Evolutionary conservation across 495 filamentous ascomycete genomes (phyloP).

Genomic region (Melanomma pulvis-pyrius): DNA sequence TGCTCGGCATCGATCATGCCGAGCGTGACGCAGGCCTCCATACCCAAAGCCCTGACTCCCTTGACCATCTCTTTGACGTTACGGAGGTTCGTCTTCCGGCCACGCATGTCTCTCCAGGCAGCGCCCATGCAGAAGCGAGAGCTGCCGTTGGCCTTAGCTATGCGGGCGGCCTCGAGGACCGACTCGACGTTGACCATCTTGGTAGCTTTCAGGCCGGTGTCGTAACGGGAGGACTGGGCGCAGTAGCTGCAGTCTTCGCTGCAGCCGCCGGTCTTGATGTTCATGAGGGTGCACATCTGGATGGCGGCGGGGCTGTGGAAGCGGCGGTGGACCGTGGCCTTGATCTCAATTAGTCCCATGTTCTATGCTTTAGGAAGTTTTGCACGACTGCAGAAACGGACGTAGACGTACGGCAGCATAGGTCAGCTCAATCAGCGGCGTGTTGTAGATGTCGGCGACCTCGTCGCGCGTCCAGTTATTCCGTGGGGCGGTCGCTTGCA

Average conservation of each 20-base stretch:
- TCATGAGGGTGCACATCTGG: constrained; percentile 90
- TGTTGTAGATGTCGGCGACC: constrained; percentile 73
- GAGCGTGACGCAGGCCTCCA: constrained; percentile 86
- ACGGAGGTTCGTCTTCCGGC: constrained; percentile 73
- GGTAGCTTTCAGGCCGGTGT: constrained; percentile 75
- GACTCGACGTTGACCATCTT: constrained; percentile 76
- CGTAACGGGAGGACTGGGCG: constrained; percentile 79
- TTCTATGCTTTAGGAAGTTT: not conserved
- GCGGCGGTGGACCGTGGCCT: constrained; percentile 74
- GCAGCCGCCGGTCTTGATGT: constrained; percentile 93
- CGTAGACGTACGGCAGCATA: constrained; percentile 66
- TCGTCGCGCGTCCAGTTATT: constrained; percentile 79
- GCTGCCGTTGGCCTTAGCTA: constrained; percentile 76
- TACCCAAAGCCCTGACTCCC: constrained; percentile 74
- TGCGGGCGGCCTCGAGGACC: constrained; percentile 71
- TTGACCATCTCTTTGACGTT: constrained; percentile 81
- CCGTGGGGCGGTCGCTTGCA: constrained; percentile 59
- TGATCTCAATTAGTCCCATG: not conserved
- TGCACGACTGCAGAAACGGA: not conserved
- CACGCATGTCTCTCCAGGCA: constrained; percentile 89
- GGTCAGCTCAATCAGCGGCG: constrained; percentile 73
- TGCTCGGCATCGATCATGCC: constrained; percentile 82
- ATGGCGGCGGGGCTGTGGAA: constrained; percentile 79
- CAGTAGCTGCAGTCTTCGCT: constrained; percentile 88
- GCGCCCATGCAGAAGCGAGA: constrained; percentile 92